Evolutionary conservation across 129 eudicot genomes (phyloP), one percentile per base, ranked within the genome.

Genomic region (Arctium minus): DNA sequence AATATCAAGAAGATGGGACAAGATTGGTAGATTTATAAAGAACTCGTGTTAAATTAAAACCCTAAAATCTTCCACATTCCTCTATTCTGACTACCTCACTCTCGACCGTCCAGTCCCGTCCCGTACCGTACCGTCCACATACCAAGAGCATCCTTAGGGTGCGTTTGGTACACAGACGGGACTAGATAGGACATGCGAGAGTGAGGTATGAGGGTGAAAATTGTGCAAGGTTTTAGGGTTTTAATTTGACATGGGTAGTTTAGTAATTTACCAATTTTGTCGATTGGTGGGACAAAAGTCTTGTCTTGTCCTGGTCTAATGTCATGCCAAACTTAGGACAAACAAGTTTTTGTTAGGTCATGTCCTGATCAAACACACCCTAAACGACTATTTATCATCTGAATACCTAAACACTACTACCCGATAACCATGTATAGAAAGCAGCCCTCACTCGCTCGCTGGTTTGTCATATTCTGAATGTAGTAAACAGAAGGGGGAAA

Each of bases 401-500:
- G 13, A 22, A 67, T 67, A 8, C 32, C 73, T 10, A 78, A 18
- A 30, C 13, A 39, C 81, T 65, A 78, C 56, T 65, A 64, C 65
- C 74, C 7, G 2, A 17, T 13, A 64, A 64, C 62, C 36, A 78
- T 64, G 27, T 38, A 37, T 22, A 35, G 12, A 32, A 64, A 78
- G 22, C 79, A 73, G 36, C 73, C 84, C 9, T 15, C 29, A 81
- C n/a, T 73, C 6, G 12, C 80, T 33, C 36, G 31, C n/a, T 32
- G 36, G 37, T 67, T 13, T 75, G 18, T 32, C 48, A 75, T 65
- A 75, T 32, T 53, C 8, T 75, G 31, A 31, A 40, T 7, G 29
- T 65, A 78, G 74, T 11, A 65, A 84, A 46, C 18, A 64, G 5
- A 67, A 64, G 73, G 17, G 70, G 36, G 33, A 86, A 76, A 42